A percentile compares a stretch with the other conserved stretches of the same genome.
Evolutionary conservation across 2,329 filamentous ascomycete genomes (phyloP).

Genomic region (Setomelanomma holmii): DNA sequence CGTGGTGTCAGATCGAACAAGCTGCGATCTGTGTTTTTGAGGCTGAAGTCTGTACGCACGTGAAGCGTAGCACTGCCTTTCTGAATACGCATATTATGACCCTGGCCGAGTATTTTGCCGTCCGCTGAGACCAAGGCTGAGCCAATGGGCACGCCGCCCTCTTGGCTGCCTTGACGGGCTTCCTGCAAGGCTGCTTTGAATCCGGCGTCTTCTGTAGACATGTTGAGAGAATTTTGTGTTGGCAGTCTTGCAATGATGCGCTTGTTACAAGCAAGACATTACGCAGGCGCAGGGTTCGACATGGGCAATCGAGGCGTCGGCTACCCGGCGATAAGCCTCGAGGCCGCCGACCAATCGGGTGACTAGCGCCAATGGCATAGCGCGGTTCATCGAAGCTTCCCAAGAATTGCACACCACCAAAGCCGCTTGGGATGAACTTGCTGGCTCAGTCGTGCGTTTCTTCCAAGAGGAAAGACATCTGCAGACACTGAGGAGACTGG

Average conservation of each 20-base stretch:
- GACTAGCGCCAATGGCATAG: conserved; percentile 6
- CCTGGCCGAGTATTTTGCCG: conserved; percentile 73
- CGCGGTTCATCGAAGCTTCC: conserved; percentile 8
- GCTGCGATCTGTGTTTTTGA: background rate
- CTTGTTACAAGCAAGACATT: conserved; percentile 3
- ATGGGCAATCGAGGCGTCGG: conserved; percentile 13
- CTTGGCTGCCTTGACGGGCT: conserved; percentile 61
- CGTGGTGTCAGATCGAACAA: conserved; percentile 12
- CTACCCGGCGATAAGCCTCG: conserved; percentile 25
- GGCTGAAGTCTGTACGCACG: conserved; percentile 50
- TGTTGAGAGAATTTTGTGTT: conserved; percentile 10
- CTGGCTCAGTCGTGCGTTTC: no score
- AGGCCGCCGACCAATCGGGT: conserved; percentile 16
- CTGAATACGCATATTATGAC: conserved; percentile 79
- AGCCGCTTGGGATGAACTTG: background rate
- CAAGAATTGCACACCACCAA: conserved; percentile 5
- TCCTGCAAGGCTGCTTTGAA: conserved; percentile 66
- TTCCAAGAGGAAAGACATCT: no score
- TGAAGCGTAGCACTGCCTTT: conserved; percentile 74
- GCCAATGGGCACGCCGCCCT: conserved; percentile 66
- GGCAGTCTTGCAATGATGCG: background rate
- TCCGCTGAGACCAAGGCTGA: conserved; percentile 71
- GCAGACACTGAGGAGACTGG: background rate
- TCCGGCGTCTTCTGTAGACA: conserved; percentile 49
- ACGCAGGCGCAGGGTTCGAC: conserved; percentile 16